A percentile compares a stretch with the other conserved stretches of the same genome.
phyloP scores from a whole-genome alignment of 2,329 filamentous ascomycete genomes.

The Xylariaceae sp. region DNA sequence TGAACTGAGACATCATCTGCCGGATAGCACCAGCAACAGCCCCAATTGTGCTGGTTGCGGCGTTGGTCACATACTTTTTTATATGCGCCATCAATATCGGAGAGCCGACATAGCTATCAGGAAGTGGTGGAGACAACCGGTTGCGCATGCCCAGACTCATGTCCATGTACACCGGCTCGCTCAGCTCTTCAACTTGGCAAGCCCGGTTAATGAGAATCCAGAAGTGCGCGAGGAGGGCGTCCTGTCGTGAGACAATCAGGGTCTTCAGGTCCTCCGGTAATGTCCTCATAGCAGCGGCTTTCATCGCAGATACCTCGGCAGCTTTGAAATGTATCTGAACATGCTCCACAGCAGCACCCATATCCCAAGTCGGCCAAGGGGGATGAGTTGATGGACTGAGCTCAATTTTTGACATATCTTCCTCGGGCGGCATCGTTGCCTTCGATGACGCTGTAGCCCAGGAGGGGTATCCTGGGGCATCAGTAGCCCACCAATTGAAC shows the following conservation, averaged over 20 bases:
- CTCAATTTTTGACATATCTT: conserved; percentile 14
- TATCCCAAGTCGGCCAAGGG: conserved; percentile 42
- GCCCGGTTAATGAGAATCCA: conserved; percentile 43
- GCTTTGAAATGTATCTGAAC: conserved; percentile 36
- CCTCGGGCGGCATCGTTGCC: conserved; percentile 25
- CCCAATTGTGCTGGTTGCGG: conserved; percentile 16
- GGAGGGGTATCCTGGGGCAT: conserved; percentile 28
- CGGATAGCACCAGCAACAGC: conserved; percentile 32
- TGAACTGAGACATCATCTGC: conserved; percentile 33
- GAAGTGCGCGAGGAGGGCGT: conserved; percentile 43
- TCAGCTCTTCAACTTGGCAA: conserved; percentile 23
- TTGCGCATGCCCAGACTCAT: conserved; percentile 38
- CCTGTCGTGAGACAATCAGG: conserved; percentile 34
- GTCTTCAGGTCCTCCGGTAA: conserved; percentile 12
- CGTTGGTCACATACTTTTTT: conserved; percentile 14
- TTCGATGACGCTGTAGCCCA: conserved; percentile 24
- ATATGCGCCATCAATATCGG: conserved; percentile 40
- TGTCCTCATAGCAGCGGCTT: conserved; percentile 15
- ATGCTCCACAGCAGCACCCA: conserved; percentile 28
- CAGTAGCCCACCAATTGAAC: conserved; percentile 43
- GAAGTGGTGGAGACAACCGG: conserved; percentile 36
- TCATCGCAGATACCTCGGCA: conserved; percentile 34
- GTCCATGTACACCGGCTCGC: conserved; percentile 36
- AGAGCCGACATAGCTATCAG: conserved; percentile 40
- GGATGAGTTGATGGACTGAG: conserved; percentile 31